Base-by-base conservation (phyloP, 208 protist species). In the Trypanosoma mega region DNA sequence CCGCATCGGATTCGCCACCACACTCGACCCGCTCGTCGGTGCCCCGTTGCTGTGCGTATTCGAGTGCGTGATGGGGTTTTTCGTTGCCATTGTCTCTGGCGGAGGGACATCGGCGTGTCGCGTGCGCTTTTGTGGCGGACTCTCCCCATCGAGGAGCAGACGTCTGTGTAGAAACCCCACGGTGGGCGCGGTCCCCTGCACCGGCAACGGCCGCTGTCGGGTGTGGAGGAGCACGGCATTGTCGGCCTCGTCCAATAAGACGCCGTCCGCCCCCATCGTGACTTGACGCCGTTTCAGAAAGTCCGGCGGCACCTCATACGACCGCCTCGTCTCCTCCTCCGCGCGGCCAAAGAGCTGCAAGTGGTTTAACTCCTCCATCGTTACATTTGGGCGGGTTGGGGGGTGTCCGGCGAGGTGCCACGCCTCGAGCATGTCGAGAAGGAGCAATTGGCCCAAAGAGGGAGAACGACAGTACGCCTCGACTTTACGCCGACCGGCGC, bases 381-480 rank as follows among this genome's bases (percentile, higher is more conserved):
- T 57, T 1, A 66, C 24, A n/a, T 50, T 14, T 23, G 49, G 60
- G n/a, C n/a, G n/a, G 18, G 33, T 3, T 9, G 60, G 60, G 7
- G 20, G 11, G 1, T 8, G 16, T 30, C 60, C 60, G 3, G 5
- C 9, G 8, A 2, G 14, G 26, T 52, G 53, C 63, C 63, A 69
- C 16, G 59, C 51, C 43, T 61, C 52, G 2, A 69, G 23, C 45
- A 55, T 62, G 36, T 69, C 63, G 2, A 69, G 48, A n/a, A 69
- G 44, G 9, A 69, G 9, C 18, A 69, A 39, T 3, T 37, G 41
- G 7, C 59, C 47, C 45, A 14, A 14, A 14, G 9, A 14, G 14
- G 6, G 45, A 6, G 11, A n/a, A 14, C 53, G 29, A 26, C 8
- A 53, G 31, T 37, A 68, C 2, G 57, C 41, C 37, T 69, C 63